Evolutionary conservation across 148 eudicot species (phyloP), one percentile per base, ranked within the genome.

Genomic region (Chenopodium album): DNA sequence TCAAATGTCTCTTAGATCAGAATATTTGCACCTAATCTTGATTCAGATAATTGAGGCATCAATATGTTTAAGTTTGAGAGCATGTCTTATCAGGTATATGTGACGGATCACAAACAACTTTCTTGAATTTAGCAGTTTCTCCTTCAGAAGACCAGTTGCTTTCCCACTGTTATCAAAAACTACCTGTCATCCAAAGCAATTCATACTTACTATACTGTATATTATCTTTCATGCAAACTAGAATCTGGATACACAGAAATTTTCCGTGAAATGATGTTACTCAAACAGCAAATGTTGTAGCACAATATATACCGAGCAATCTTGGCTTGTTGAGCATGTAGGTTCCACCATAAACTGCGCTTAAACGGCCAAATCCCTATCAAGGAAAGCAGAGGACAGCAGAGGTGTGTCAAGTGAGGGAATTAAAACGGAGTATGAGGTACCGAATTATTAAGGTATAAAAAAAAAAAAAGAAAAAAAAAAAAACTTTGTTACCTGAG

Each of bases 111-210:
- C 97, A 96, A 19, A 96, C 97, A n/a, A 96, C 93, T 89, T 96
- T 90, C 87, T 94, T 92, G 92, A 98, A 94, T 79, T 94, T 94
- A 26, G 99, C 99, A n/a, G 98, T 96, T 85, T 96, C 99, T 85
- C 97, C 97, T 84, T 96, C 98, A 28, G 99, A 96, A 1, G 94
- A 88, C 99, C 99, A 81, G 77, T 59, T 59, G 87, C 97, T 85
- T 88, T 91, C 81, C 99, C 99, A 79, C 81, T 75, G 28, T 78
- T 86, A 83, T 87, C 95, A 82, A 92, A 92, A 75, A 88, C 98
- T 71, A 96, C 98, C 98, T 96, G 86, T 76, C 52, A 73, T 85
- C 48, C 62, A 47, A 73, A 76, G 34, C 50, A 50, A 74, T 50
- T 74, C 62, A 9, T 74, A 32, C 34, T 32, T 3, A 32, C 34